Base-by-base conservation (phyloP, 257 asterid genomes). In the Nicotiana otophora region DNA sequence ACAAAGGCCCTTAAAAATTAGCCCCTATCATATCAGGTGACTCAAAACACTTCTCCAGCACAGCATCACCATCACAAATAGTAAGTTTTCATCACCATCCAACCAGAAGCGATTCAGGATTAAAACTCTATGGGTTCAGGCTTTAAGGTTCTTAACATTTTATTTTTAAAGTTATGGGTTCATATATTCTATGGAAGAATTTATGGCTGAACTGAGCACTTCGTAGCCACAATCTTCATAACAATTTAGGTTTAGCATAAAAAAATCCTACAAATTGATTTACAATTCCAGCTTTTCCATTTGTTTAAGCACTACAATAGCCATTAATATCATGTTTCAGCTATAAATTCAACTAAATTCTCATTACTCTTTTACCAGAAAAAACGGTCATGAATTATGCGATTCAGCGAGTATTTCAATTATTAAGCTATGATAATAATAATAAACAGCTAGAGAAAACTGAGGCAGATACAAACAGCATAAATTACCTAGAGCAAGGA, bases 401-500 rank as follows among this genome's bases (percentile, higher is more conserved):
- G 7, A 55, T 55, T 55, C n/a, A 16, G 61, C 51, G 51, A 42
- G 51, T 42, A 42, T 42, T 42, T 42, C 51, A 42, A 2, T 42
- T 8, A 42, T 7, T 39, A 39, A 9, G 20, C 16, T 4, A 55
- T 55, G 61, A 55, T 55, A 19, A 26, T 55, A 19, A 26, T 10
- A 36, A 36, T 14, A 34, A 48, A 80, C 19, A 83, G 69, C 2
- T 15, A 70, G 10, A 62, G 77, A 12, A 17, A 39, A 69, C 60
- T 61, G 75, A 72, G 30, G 26, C 28, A 6, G 19, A 9, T 34
- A 33, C 51, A 2, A 42, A 42, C 51, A 42, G 51, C 3, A 42
- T 0, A 72, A 66, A 53, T 39, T 31, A 91, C 98, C 98, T 94
- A 82, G 93, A 81, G 10, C 92, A 87, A 68, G 87, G 88, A 74